Evolutionary conservation across 306 rosid species (phyloP), one percentile per base, ranked within the genome.

Genomic region (Sesbania bispinosa): DNA sequence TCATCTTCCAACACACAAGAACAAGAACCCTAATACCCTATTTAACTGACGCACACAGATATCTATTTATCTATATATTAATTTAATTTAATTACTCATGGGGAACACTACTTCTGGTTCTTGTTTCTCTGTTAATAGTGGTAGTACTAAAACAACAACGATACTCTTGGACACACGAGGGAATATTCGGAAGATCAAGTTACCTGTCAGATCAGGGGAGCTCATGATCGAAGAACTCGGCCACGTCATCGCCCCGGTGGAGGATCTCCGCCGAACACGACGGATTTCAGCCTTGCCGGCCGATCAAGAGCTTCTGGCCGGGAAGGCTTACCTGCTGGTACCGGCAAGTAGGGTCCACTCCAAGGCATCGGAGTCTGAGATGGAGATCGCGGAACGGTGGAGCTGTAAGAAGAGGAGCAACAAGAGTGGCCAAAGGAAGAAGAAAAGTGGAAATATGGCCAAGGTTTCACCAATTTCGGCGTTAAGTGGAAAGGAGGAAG

Each of bases 221-320:
- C 58, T 86, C 53, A 83, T 86, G 90, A 70, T 86, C 43, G 81
- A 80, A 38, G 62, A 69, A 10, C 84, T 87, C 4, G 90, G 90
- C 41, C 64, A 61, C 71, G 82, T 79, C 32, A 53, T 86, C 52
- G 35, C 66, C 26, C 83, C 71, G 11, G 82, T 68, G 67, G 84
- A 75, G 1, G 83, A 75, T 36, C 47, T 86, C 38, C 82, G 58
- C 24, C 42, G 69, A 6, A 81, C 81, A 16, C 67, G 77, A 18
- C 69, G 79, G 66, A 67, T 80, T 3, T 69, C 43, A 26, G 90
- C 90, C 35, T 29, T 83, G 80, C 36, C 29, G 39, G 90, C 90
- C 4, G 88, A 83, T 48, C 68, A 75, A 15, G 90, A 80, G 71
- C 80, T 86, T 24, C 5, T 62, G 41, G 71, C 53, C 2, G 81